A percentile compares a stretch with the other conserved stretches of the same genome.
Conservation (phyloP, 495 filamentous ascomycete species). For the Penicillium egyptiacum region DNA sequence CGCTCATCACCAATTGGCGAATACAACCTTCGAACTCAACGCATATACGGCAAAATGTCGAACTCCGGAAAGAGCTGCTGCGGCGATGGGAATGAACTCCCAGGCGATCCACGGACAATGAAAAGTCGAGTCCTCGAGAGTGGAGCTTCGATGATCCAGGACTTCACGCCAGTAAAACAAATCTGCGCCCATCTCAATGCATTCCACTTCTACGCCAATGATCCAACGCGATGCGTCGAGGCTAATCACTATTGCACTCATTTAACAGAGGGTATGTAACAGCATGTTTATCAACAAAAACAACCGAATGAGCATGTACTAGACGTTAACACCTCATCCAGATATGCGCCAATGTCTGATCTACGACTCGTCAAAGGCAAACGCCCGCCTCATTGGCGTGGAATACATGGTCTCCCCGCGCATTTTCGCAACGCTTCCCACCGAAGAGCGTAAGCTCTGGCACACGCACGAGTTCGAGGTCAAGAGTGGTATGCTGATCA, state of each 20-base stretch:
- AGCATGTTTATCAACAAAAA: neutral
- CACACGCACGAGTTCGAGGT: constrained; percentile 85
- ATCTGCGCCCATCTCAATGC: constrained; percentile 86
- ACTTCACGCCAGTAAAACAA: constrained; percentile 70
- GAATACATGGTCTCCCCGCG: constrained; percentile 87
- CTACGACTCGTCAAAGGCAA: constrained; percentile 66
- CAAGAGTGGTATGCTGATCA: constrained; percentile 80
- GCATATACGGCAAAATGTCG: constrained; percentile 13
- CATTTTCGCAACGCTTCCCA: constrained; percentile 64
- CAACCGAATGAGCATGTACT: neutral
- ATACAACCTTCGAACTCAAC: neutral
- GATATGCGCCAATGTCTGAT: constrained; percentile 81
- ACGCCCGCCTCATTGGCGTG: constrained; percentile 76
- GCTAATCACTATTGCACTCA: constrained; percentile 86
- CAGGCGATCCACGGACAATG: constrained; percentile 51
- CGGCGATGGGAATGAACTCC: constrained; percentile 34
- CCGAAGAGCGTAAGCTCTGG: constrained; percentile 71
- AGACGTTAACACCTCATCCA: constrained; percentile 13
- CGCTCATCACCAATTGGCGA: neutral
- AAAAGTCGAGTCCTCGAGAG: constrained; percentile 66
- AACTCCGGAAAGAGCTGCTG: neutral
- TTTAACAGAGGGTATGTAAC: constrained; percentile 59
- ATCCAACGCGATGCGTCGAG: constrained; percentile 67
- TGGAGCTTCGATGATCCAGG: constrained; percentile 60
- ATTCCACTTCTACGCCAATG: constrained; percentile 76